Evolutionary conservation across 1,284 basidiomycete genomes (phyloP).

Genomic region (Sporisorium sorghi): DNA sequence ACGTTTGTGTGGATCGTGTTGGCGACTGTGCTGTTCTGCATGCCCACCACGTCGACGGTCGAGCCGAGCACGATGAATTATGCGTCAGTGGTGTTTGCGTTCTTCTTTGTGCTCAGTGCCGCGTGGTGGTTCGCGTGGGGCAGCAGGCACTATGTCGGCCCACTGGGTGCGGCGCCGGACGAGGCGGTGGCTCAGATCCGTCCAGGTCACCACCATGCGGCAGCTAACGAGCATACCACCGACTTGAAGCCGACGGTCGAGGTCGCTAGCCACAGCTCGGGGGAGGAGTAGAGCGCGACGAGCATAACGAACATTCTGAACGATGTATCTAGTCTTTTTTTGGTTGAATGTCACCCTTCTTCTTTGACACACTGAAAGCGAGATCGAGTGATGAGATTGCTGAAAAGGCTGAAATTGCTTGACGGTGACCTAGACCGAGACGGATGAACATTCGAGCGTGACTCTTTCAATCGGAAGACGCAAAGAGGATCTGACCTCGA

Average conservation of each 20-base stretch:
- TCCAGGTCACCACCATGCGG: background rate
- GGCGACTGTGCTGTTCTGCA: slow-evolving; percentile 71
- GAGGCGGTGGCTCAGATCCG: slow-evolving; percentile 17
- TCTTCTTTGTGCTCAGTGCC: slow-evolving; percentile 50
- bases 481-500: slow-evolving; percentile 72
- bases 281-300: slow-evolving; percentile 21
- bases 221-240: background rate
- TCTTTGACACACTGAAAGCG: too few species aligned
- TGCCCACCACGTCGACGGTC: slow-evolving; percentile 70
- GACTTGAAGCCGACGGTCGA: slow-evolving; percentile 25
- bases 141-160: slow-evolving; percentile 47
- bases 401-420: too few species aligned
- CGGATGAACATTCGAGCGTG: background rate
- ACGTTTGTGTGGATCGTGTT: slow-evolving; percentile 71
- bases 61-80: slow-evolving; percentile 70
- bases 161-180: slow-evolving; percentile 38
- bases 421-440: background rate
- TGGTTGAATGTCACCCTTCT: background rate
- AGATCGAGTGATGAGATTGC: too few species aligned
- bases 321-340: background rate
- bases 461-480: slow-evolving; percentile 12
- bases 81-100: slow-evolving; percentile 55
- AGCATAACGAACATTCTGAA: background rate
- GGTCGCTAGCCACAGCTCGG: slow-evolving; percentile 24
- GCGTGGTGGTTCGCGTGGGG: slow-evolving; percentile 52